Base-by-base conservation (phyloP, 2,329 filamentous ascomycete species). In the Diaporthe citriasiana region DNA sequence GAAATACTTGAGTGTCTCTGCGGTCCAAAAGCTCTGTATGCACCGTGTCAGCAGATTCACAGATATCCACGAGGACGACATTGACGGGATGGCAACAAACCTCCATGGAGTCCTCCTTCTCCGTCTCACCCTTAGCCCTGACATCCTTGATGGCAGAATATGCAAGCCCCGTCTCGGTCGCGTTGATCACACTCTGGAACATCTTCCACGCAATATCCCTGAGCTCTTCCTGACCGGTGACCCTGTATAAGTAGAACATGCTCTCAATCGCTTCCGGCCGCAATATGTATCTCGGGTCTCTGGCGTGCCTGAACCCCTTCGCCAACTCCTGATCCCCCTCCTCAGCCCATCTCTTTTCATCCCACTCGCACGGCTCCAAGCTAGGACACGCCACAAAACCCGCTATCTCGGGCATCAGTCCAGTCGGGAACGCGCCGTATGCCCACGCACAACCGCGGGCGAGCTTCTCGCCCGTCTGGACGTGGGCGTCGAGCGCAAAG, bases 251-350 rank as follows among this genome's bases (percentile, higher is more conserved):
- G 87, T 78, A 92, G 81, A 91, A 93, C 3, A 93, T 87, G 25
- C 89, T 91, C 81, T 93, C 91, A 70, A 93, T 92, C 7, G 91
- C 91, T 80, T 93, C 91, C 4, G 91, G 91, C 76, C 89, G 86
- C 50, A 91, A 82, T 42, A 90, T 87, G 76, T 91, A 92, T 56
- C 84, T 75, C 22, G 78, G 40, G 38, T 83, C 81, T 6, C 76
- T 57, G 1, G 79, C 77, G 9, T 75, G 72, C 0, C 73, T 75
- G 33, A 83, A 78, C 0, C 81, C 81, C 27, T 75, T 76, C 25
- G 77, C 76, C 17, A 80, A 72, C 2, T 75, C 75, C 45, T 80
- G 74, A 17, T 79, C 73, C 5, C 76, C 73, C 30, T 78, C 79
- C 57, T 78, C 82, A n/a, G 75, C 74, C 76, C 82, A 86, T 5